Conservation (phyloP, 371 early-diverging fungal genomes). For the Apophysomyces trapeziformis region DNA sequence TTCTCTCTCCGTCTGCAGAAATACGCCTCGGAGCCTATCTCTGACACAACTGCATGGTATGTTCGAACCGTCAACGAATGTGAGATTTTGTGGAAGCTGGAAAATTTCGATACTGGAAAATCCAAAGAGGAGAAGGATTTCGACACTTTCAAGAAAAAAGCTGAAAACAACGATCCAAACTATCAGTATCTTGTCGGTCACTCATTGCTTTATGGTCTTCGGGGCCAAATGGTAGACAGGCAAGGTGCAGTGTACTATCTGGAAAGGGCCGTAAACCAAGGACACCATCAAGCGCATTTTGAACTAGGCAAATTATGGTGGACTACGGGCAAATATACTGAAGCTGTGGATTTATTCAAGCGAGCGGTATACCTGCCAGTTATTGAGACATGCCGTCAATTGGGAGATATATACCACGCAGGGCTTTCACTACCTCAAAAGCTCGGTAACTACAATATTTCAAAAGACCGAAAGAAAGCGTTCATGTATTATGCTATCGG, state of each 20-base stretch:
- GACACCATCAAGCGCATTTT: background rate
- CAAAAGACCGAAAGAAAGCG: constrained; percentile 19
- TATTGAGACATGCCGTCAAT: background rate
- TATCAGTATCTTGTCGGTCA: background rate
- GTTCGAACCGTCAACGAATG: background rate
- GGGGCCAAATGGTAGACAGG: background rate
- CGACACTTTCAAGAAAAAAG: background rate
- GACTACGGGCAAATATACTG: background rate
- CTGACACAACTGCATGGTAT: background rate
- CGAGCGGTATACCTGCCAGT: background rate
- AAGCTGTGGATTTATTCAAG: background rate
- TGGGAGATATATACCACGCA: background rate
- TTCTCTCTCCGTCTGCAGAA: no score
- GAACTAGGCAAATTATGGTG: constrained; percentile 3
- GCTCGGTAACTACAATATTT: background rate
- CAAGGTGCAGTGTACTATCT: background rate
- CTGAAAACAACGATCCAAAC: background rate
- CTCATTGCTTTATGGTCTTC: background rate
- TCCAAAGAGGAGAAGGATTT: background rate
- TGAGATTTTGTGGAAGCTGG: background rate
- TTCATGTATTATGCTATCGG: constrained; percentile 25
- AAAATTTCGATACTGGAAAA: background rate
- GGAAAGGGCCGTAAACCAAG: background rate
- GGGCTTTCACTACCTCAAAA: background rate
- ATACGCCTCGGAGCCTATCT: background rate